Evolutionary conservation across 2,329 filamentous ascomycete species (phyloP).

Genomic region (Phoma sp.): DNA sequence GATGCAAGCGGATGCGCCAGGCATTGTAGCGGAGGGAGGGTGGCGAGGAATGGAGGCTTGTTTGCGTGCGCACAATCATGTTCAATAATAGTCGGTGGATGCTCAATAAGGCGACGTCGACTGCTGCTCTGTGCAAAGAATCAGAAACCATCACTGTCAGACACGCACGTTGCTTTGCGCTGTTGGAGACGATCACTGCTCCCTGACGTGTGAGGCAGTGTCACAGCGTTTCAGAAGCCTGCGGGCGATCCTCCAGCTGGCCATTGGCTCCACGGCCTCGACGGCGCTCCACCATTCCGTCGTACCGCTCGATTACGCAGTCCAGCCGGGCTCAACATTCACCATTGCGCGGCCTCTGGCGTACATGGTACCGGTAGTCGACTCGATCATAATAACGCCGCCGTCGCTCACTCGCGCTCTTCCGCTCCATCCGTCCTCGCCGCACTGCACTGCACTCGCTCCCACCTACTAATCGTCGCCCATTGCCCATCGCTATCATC

Average conservation of each 20-base stretch:
- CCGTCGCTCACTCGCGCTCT: conserved; percentile 6
- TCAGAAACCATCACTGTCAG: too few species aligned
- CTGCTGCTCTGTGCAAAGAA: neutral
- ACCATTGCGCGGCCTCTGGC: conserved; percentile 14
- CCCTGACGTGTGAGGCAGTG: conserved; percentile 2
- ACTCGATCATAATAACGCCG: neutral
- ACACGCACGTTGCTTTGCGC: neutral
- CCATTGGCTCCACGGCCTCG: conserved; percentile 1
- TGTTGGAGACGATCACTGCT: neutral
- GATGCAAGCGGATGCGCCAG: conserved; percentile 8
- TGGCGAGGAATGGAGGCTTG: conserved; percentile 1
- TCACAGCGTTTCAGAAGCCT: conserved; percentile 11
- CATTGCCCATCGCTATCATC: neutral
- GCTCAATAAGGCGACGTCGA: neutral
- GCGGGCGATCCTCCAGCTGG: conserved; percentile 1
- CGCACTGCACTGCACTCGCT: neutral
- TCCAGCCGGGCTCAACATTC: conserved; percentile 11
- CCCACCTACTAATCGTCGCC: neutral
- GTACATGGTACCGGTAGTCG: neutral
- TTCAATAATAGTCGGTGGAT: neutral
- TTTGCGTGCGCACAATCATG: neutral
- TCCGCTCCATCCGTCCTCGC: too few species aligned
- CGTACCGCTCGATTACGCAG: conserved; percentile 13
- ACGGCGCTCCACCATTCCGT: conserved; percentile 4
- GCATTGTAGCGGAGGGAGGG: neutral